Evolutionary conservation across 2,329 filamentous ascomycete species (phyloP).

Genomic region (Ophiostoma novo-ulmi): DNA sequence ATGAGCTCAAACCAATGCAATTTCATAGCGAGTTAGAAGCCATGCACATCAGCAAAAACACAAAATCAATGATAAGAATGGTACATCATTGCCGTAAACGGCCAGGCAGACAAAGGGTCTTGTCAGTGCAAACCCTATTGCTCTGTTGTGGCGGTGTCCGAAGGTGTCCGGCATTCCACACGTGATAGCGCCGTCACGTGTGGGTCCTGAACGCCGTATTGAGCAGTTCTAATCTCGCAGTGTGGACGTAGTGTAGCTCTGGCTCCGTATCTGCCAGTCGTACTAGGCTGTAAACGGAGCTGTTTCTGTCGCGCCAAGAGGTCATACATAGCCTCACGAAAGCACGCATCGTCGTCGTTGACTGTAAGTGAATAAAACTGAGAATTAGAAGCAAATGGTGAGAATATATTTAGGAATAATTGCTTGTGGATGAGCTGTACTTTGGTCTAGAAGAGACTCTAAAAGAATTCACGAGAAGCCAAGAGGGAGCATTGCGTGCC

Average conservation of each 20-base stretch:
- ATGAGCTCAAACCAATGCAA: neutral
- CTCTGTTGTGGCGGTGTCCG: neutral
- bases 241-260: neutral
- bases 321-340: neutral
- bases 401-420: too few species aligned
- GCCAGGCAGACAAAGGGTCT: neutral
- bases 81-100: neutral
- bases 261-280: neutral
- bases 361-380: too few species aligned
- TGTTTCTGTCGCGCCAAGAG: constrained; percentile 7
- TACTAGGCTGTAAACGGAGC: constrained; percentile 7
- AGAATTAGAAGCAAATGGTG: too few species aligned
- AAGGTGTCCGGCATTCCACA: constrained; percentile 9
- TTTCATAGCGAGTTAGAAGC: neutral
- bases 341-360: neutral
- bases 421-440: too few species aligned
- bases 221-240: neutral
- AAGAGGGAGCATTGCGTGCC: too few species aligned
- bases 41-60: neutral
- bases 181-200: constrained; percentile 9
- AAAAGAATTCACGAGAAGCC: too few species aligned
- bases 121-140: neutral
- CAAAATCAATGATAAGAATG: neutral
- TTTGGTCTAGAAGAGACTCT: too few species aligned
- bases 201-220: neutral